Conservation (phyloP, 73 alveolate species). For the Paraurostyla sp. region DNA sequence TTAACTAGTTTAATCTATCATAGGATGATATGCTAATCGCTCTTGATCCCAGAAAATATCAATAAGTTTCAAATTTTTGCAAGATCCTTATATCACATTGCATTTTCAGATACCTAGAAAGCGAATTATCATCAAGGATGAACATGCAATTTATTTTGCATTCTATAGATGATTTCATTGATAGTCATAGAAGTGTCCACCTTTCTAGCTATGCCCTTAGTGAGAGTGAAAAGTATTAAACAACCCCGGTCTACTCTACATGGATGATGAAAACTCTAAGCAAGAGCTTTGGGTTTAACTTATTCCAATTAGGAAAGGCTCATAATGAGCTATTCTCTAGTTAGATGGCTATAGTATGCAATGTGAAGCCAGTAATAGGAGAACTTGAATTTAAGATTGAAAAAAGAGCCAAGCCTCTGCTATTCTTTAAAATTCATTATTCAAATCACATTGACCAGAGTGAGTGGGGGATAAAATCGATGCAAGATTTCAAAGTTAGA, state of each 20-base stretch:
- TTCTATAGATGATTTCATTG: background rate
- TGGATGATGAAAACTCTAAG: constrained; percentile 16
- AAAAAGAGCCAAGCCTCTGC: background rate
- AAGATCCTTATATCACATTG: background rate
- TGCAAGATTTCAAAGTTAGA: background rate
- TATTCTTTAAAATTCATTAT: background rate
- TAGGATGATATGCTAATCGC: background rate
- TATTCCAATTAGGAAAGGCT: background rate
- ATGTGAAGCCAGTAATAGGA: constrained; percentile 9
- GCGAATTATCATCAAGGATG: background rate
- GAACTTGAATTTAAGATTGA: constrained; percentile 15
- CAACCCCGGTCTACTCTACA: background rate
- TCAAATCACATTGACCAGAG: constrained; percentile 2
- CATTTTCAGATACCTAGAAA: background rate
- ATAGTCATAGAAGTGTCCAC: background rate
- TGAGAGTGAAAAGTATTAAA: background rate
- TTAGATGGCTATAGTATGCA: background rate
- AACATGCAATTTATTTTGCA: background rate
- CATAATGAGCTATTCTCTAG: background rate
- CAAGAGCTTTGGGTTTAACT: background rate
- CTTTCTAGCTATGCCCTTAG: background rate
- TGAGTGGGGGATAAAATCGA: background rate
- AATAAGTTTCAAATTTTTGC: background rate
- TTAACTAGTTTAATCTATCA: background rate
- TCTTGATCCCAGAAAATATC: background rate